These are phyloP conservation scores for Monilinia aucupariae DNA, from an alignment of 2,329 filamentous ascomycete species.

Conservation along the genomic window DNA sequence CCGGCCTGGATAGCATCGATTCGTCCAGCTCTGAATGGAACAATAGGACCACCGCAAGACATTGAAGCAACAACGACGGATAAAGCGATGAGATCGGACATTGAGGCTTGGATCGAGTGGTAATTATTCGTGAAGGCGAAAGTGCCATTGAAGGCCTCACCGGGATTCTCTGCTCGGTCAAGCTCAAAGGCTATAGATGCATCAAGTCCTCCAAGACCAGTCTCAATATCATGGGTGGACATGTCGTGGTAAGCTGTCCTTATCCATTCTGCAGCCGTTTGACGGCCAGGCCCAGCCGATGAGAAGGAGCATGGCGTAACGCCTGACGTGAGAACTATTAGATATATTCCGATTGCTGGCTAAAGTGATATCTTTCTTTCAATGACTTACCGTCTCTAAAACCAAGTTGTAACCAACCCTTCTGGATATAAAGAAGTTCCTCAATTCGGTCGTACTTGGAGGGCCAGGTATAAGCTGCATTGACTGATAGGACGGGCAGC, in stretches of 20 bases:
- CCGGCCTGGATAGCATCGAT: slow-evolving; percentile 26
- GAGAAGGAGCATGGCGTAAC: slow-evolving; percentile 2
- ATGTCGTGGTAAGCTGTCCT: slow-evolving; percentile 57
- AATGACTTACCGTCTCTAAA: neutral
- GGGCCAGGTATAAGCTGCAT: slow-evolving; percentile 1
- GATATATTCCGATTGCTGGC: neutral
- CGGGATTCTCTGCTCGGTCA: slow-evolving; percentile 39
- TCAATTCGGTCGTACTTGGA: neutral
- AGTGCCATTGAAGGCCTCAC: slow-evolving; percentile 37
- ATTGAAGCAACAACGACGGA: neutral
- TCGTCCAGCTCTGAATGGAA: slow-evolving; percentile 24
- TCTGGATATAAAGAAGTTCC: neutral
- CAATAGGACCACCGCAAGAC: neutral
- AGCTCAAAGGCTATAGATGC: slow-evolving; percentile 33
- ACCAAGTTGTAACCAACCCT: neutral
- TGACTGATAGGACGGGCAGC: neutral
- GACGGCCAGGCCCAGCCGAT: neutral
- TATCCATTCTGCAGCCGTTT: slow-evolving; percentile 49
- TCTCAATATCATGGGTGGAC: slow-evolving; percentile 44
- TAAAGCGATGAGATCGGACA: slow-evolving; percentile 23
- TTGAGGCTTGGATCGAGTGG: slow-evolving; percentile 5
- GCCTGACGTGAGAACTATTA: neutral
- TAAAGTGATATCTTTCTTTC: neutral
- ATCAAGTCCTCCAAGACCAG: slow-evolving; percentile 47
- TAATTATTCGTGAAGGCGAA: neutral